A percentile compares a stretch with the other conserved stretches of the same genome.
Evolutionary conservation across 371 early-diverging fungal genomes (phyloP).

Genomic region (Mortierella sp.): DNA sequence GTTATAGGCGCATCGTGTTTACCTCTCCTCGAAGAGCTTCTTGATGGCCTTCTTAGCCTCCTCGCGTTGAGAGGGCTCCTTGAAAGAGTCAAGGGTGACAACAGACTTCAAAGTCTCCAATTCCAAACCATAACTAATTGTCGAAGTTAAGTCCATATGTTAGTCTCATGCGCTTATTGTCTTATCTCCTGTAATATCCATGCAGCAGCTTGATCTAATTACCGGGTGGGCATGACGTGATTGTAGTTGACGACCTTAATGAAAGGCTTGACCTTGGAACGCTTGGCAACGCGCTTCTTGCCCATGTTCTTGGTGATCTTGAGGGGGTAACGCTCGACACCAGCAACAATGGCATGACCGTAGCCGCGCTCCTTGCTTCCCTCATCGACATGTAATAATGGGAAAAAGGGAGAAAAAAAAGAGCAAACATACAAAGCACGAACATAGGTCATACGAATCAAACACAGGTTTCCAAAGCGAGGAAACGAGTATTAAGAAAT

Average conservation of each 20-base stretch:
- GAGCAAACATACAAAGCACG: conserved; percentile 14
- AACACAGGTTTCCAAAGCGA: conserved; percentile 53
- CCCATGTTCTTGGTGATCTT: conserved; percentile 96
- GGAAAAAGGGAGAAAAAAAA: conserved; percentile 34
- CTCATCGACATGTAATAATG: conserved; percentile 79
- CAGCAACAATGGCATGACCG: conserved; percentile 97
- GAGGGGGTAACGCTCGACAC: conserved; percentile 96
- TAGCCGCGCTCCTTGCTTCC: conserved; percentile 94
- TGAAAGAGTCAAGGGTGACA: conserved; percentile 89
- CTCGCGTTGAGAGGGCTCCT: conserved; percentile 94
- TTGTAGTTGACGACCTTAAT: conserved; percentile 98
- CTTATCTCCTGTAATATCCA: not conserved
- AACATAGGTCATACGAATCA: conserved; percentile 58
- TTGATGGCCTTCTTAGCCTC: conserved; percentile 94
- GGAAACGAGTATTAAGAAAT: conserved; percentile 26
- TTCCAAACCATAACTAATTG: conserved; percentile 80
- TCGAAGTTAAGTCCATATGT: not conserved
- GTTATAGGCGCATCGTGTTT: not conserved
- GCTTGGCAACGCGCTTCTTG: conserved; percentile 94
- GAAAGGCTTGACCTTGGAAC: conserved; percentile 98
- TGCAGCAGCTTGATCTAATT: conserved; percentile 15
- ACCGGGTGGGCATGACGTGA: conserved; percentile 99
- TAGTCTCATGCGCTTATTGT: not conserved
- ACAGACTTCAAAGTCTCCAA: conserved; percentile 89
- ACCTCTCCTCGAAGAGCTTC: conserved; percentile 93